A percentile compares a stretch with the other conserved stretches of the same genome.
These are phyloP conservation scores for Pyricularia grisea DNA, from an alignment of 2,329 filamentous ascomycete genomes.

Conservation along the genomic window DNA sequence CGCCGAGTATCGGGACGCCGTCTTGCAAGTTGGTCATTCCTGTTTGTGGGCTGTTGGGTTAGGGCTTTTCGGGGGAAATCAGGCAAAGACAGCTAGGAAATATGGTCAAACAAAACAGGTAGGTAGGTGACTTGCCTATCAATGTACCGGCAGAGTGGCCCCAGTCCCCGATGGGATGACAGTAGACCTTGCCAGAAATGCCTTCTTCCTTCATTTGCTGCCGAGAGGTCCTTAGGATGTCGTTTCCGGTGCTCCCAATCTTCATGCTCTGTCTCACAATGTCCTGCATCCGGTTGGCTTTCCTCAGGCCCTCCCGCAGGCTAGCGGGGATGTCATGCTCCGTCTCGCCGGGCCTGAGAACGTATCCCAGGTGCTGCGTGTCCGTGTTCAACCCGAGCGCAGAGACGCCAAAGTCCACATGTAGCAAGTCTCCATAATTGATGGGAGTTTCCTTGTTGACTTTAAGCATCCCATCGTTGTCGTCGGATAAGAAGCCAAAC, in stretches of 20 bases:
- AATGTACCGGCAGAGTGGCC: slow-evolving; percentile 38
- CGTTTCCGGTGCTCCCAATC: slow-evolving; percentile 32
- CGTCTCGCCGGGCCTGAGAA: slow-evolving; percentile 31
- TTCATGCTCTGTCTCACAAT: slow-evolving; percentile 34
- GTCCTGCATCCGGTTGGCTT: slow-evolving; percentile 37
- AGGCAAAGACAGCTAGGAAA: too few relatives aligned
- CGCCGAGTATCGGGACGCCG: slow-evolving; percentile 34
- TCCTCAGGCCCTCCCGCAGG: slow-evolving; percentile 30
- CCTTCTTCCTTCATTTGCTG: slow-evolving; percentile 31
- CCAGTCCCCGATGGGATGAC: slow-evolving; percentile 40
- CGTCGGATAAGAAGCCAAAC: slow-evolving; percentile 10
- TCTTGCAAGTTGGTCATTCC: slow-evolving; percentile 41
- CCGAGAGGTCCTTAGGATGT: slow-evolving; percentile 28
- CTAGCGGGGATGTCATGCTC: slow-evolving; percentile 30
- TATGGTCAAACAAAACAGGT: neutral
- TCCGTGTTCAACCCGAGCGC: slow-evolving; percentile 13
- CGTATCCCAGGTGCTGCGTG: slow-evolving; percentile 40
- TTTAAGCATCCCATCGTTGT: neutral
- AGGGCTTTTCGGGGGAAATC: neutral
- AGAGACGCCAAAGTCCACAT: slow-evolving; percentile 33
- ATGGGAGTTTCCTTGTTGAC: slow-evolving; percentile 19
- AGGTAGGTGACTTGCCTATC: slow-evolving; percentile 23
- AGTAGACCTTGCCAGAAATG: slow-evolving; percentile 37
- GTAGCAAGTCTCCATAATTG: slow-evolving; percentile 34
- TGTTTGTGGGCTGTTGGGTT: slow-evolving; percentile 8